Percentiles rank a stretch among this genome's conserved stretches.
These are phyloP conservation scores for Gymnopilus junonius DNA, from an alignment of 768 basidiomycete genomes.

Conservation along the genomic window DNA sequence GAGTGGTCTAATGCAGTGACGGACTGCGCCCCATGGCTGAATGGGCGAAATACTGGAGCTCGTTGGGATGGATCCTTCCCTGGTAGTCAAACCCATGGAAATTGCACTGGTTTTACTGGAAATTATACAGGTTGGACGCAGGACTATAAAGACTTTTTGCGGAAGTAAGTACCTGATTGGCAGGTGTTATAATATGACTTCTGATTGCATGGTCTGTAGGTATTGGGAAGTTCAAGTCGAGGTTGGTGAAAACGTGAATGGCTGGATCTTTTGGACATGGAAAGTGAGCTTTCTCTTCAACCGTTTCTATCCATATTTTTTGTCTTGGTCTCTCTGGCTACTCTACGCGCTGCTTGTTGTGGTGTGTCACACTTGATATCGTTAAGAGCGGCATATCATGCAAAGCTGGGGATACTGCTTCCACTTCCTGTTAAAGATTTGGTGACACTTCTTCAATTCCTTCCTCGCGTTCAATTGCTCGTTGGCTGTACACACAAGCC, in stretches of 20 bases:
- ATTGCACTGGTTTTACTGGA: constrained; percentile 68
- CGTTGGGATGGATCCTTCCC: constrained; percentile 67
- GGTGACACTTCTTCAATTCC: background rate
- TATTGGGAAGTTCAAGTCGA: constrained; percentile 85
- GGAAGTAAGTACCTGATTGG: constrained; percentile 47
- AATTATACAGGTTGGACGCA: constrained; percentile 57
- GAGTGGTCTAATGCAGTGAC: constrained; percentile 81
- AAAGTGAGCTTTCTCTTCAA: constrained; percentile 55
- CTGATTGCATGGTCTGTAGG: constrained; percentile 31
- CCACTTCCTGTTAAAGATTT: background rate
- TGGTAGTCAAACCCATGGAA: constrained; percentile 54
- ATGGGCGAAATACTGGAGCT: constrained; percentile 72
- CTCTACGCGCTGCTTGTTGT: background rate
- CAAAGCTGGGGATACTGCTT: background rate
- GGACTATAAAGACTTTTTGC: constrained; percentile 64
- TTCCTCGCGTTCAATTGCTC: background rate
- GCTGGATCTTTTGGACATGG: constrained; percentile 84
- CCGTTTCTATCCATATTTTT: no score
- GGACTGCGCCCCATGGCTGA: constrained; percentile 80
- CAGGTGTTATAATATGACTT: background rate
- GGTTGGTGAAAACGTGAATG: constrained; percentile 70
- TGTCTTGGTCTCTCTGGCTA: background rate
- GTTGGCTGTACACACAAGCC: background rate
- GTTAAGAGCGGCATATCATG: no score
- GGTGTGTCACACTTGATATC: no score